These are phyloP conservation scores for Phytophthora uliginosa DNA, from an alignment of 352 stramenopile species.

Conservation along the genomic window DNA sequence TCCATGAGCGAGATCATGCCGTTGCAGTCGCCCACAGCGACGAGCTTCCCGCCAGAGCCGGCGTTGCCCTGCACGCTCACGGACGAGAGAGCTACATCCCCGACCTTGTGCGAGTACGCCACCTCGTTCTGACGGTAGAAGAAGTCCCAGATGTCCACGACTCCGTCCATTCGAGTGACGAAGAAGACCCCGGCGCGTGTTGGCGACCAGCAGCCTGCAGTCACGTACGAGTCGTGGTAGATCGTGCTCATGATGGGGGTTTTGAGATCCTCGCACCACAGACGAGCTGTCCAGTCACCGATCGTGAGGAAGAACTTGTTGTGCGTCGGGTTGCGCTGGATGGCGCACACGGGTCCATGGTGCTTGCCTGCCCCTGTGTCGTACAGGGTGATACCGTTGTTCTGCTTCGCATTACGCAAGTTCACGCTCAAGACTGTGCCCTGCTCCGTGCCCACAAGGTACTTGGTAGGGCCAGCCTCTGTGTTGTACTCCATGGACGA, in stretches of 20 bases:
- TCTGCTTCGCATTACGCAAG: conserved; percentile 96
- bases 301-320: conserved; percentile 99
- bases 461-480: conserved; percentile 97
- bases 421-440: conserved; percentile 97
- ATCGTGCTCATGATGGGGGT: conserved; percentile 98
- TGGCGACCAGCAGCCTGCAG: conserved; percentile 96
- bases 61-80: conserved; percentile 95
- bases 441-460: conserved; percentile 98
- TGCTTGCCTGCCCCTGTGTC: conserved; percentile 96
- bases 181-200: conserved; percentile 98
- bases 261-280: conserved; percentile 98
- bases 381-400: conserved; percentile 98
- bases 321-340: conserved; percentile 98
- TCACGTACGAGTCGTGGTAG: conserved; percentile 97
- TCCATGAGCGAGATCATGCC: conserved; percentile 98
- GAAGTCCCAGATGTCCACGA: conserved; percentile 99
- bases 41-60: conserved; percentile 91
- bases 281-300: conserved; percentile 96
- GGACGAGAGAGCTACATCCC: conserved; percentile 91
- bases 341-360: conserved; percentile 96
- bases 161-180: conserved; percentile 96
- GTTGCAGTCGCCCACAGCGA: conserved; percentile 96
- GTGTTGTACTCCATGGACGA: conserved; percentile 98
- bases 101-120: conserved; percentile 98
- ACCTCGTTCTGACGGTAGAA: conserved; percentile 98